Evolutionary conservation across 345 rosid species (phyloP).

Genomic region (Syzygium jambos): DNA sequence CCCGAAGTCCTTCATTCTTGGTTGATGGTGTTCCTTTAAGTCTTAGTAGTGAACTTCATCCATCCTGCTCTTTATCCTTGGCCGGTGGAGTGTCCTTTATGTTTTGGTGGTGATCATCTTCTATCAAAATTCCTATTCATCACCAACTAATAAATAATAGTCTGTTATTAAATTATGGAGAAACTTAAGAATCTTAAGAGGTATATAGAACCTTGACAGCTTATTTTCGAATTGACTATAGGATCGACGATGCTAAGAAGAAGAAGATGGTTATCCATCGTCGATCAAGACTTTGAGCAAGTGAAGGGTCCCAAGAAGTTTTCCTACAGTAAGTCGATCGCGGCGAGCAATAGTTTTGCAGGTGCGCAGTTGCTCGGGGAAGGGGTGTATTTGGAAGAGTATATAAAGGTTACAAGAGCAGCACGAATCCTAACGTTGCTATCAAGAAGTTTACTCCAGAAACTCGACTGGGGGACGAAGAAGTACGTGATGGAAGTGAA

Average conservation of each 20-base stretch:
- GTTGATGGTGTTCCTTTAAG: neutral
- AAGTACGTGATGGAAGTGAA: neutral
- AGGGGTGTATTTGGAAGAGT: neutral
- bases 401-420: neutral
- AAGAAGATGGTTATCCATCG: neutral
- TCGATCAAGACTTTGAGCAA: neutral
- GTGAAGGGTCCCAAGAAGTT: neutral
- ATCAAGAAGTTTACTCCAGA: neutral
- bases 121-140: neutral
- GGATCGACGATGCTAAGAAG: neutral
- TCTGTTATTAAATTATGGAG: neutral
- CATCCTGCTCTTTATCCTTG: neutral
- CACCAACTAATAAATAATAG: neutral
- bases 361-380: neutral
- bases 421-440: neutral
- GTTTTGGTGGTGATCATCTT: neutral
- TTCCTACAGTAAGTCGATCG: neutral
- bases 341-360: rapidly evolving
- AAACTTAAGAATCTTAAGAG: neutral
- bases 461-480: neutral
- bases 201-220: neutral
- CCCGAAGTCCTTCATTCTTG: neutral
- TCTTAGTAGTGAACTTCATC: neutral
- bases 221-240: neutral
- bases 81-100: neutral